phyloP scores from a whole-genome alignment of 768 basidiomycete genomes.

The Mycena floridula region DNA sequence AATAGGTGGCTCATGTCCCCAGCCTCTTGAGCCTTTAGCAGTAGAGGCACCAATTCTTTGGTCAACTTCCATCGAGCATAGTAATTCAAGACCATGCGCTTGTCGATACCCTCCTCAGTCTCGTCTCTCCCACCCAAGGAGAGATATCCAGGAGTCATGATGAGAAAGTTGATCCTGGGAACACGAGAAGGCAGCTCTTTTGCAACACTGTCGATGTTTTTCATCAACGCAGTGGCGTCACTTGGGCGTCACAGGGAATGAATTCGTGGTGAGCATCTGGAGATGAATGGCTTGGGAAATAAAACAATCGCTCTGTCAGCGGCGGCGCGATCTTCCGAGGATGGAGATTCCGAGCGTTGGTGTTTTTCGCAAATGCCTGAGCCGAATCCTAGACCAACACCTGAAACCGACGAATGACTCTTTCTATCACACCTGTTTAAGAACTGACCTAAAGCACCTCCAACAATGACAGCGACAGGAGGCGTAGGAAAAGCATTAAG shows the following conservation, averaged over 20 bases:
- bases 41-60: slow-evolving; percentile 35
- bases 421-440: too few species aligned
- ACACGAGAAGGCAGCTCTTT: slow-evolving; percentile 23
- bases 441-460: too few species aligned
- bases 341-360: too few species aligned
- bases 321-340: too few species aligned
- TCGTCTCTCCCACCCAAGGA: slow-evolving; percentile 33
- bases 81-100: slow-evolving; percentile 39
- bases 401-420: too few species aligned
- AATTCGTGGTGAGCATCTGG: too few species aligned
- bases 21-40: slow-evolving; percentile 37
- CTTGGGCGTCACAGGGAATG: slow-evolving; percentile 49
- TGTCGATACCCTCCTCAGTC: slow-evolving; percentile 41
- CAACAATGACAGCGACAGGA: too few species aligned
- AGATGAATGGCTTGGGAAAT: too few species aligned
- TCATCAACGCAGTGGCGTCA: slow-evolving; percentile 42
- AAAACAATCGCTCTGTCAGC: too few species aligned
- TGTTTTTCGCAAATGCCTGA: too few species aligned
- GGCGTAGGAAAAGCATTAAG: too few species aligned
- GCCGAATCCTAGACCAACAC: too few species aligned
- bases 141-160: slow-evolving; percentile 38
- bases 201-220: slow-evolving; percentile 34
- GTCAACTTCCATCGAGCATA: slow-evolving; percentile 48
- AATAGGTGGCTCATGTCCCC: slow-evolving; percentile 45
- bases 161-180: slow-evolving; percentile 47